Evolutionary conservation across 345 rosid species (phyloP), one percentile per base, ranked within the genome.

Genomic region (Salix dunnii): DNA sequence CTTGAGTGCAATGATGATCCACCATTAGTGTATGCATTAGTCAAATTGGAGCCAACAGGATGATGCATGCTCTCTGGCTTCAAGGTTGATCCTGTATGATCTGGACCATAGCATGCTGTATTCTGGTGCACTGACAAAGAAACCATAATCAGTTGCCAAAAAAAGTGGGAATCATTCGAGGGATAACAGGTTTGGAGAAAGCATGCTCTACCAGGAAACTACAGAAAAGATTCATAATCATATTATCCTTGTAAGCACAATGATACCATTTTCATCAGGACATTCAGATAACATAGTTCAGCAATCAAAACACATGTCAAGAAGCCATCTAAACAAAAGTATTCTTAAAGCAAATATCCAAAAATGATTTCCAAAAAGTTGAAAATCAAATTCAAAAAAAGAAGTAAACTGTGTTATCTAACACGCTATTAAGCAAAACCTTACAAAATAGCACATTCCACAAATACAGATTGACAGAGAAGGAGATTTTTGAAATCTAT

Each of bases 21-120:
- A 33, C 98, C 97, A 80, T 94, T 94, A 71, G 86, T 82, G 81
- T 82, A 96, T 76, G 89, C 77, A 82, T 85, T 84, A 53, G 91
- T 79, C 67, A 92, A 81, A 79, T 82, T 58, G n/a, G 94, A 75
- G 66, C 84, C 83, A 55, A 89, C 75, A 13, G 87, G 83, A 43
- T 82, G 92, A 67, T 85, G 94, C 76, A 92, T 86, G 82, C 78
- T 84, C 74, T 90, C 97, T 61, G 88, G 83, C 86, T 87, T 88
- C 84, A 91, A 31, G 18, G 82, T 74, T 43, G 85, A 82, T 66
- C 87, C 90, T 61, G 84, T 70, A 66, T 84, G 91, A 70, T 91
- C 95, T 33, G 92, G 76, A 25, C 83, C 82, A 83, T 89, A 91
- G 85, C 92, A 83, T 61, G 88, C 81, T 20, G 89, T 81, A 75